Base-by-base conservation (phyloP, 2,329 filamentous ascomycete species). In the Teratosphaeria nubilosa region DNA sequence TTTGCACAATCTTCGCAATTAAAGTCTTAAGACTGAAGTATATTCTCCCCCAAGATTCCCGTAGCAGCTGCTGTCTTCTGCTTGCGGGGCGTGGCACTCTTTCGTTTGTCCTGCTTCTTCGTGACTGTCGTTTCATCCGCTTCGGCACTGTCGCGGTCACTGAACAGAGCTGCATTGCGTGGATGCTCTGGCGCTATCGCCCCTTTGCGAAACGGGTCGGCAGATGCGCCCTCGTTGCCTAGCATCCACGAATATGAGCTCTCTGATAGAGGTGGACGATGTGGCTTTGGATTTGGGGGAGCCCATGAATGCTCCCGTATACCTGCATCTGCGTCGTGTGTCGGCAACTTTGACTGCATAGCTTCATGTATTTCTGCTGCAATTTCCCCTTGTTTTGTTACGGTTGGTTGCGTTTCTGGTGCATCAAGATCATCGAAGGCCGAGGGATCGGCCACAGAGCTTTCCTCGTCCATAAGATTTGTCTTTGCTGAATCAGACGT, bases 231-330 rank as follows among this genome's bases (percentile, higher is more conserved):
- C 24, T 58, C 32, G 45, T 68, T 58, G 6, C 64, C 84, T 1
- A 91, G 77, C 86, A 91, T 91, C 86, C 86, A 90, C 1, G 87
- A 85, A 70, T 90, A 91, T 3, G 85, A 87, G 7, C 87, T 90
- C 27, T 60, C 63, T 88, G 86, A 1, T 86, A 86, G 34, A 90
- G 77, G 0, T 80, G 83, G 3, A 86, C 87, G 24, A 52, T 59
- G 30, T 52, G 27, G 16, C 41, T 20, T 20, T 20, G 41, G n/a
- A 16, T 20, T 48, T 11, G 16, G n/a, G 3, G 41, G 7, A n/a
- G 41, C 3, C 20, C 41, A 22, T 10, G 41, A 10, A 10, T 48
- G 16, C n/a, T 20, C 41, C 41, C n/a, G n/a, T 10, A 6, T 24
- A 20, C 5, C 20, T 48, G 41, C 41, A 48, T 48, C 16, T 20